A percentile compares a stretch with the other conserved stretches of the same genome.
Evolutionary conservation across 495 filamentous ascomycete species (phyloP).

Genomic region (Staphylotrichum longicolle): DNA sequence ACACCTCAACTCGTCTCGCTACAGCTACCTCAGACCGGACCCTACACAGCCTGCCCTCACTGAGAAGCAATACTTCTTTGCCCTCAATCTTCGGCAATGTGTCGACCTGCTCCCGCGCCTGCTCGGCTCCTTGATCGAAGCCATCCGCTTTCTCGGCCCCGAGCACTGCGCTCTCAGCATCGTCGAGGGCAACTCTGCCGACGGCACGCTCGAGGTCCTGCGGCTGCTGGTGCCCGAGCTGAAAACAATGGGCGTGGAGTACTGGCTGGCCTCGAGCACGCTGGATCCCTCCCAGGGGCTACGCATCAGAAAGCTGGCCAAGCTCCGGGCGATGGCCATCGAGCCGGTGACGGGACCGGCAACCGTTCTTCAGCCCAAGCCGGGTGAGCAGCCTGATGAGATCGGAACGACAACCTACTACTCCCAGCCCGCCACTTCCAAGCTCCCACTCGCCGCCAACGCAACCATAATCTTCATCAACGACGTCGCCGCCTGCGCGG

Average conservation of each 20-base stretch:
- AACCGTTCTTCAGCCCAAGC: neutral
- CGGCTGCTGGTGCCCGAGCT: constrained; percentile 34
- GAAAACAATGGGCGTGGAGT: constrained; percentile 3
- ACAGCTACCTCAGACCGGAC: neutral
- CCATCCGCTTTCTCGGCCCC: constrained; percentile 49
- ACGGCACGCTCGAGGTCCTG: constrained; percentile 51
- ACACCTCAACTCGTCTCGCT: neutral
- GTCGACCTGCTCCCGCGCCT: constrained; percentile 44
- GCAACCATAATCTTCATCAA: constrained; percentile 49
- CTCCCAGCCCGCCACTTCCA: neutral
- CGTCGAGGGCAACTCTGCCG: constrained; percentile 48
- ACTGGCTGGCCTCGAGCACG: neutral
- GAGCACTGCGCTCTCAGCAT: constrained; percentile 48
- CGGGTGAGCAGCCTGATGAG: neutral
- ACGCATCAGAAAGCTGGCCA: neutral
- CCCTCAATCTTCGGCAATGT: constrained; percentile 46
- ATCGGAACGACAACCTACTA: neutral
- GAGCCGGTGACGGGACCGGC: neutral
- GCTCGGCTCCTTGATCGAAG: constrained; percentile 44
- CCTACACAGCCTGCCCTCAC: constrained; percentile 59
- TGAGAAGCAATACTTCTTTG: constrained; percentile 56
- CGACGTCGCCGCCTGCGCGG: constrained; percentile 47
- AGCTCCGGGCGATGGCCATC: neutral
- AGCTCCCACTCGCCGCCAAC: constrained; percentile 22
- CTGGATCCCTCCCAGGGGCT: neutral